Conservation (phyloP, 257 asterid species). For the Fraxinus anomala region DNA sequence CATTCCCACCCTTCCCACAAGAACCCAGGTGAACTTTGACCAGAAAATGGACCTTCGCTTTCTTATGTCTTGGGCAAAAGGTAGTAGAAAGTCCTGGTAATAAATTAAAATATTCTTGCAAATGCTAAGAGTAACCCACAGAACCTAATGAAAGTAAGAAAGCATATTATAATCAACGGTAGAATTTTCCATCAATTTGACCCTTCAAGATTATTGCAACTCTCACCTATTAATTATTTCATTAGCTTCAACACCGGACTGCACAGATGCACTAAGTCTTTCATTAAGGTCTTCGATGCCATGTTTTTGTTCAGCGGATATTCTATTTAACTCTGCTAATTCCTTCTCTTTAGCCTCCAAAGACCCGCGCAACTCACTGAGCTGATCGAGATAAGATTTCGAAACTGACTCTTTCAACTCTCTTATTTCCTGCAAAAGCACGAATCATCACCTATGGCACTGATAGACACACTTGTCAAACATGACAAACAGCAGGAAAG, state of each 20-base stretch:
- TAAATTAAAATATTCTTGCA: constrained; percentile 14
- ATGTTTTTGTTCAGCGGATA: constrained; percentile 77
- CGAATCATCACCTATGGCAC: constrained; percentile 2
- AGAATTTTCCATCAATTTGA: constrained; percentile 17
- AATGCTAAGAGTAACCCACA: constrained; percentile 2
- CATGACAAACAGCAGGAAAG: constrained; percentile 7
- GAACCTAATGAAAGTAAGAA: constrained; percentile 11
- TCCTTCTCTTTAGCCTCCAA: constrained; percentile 74
- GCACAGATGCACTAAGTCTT: constrained; percentile 74
- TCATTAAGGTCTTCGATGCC: constrained; percentile 71
- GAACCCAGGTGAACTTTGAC: constrained; percentile 7
- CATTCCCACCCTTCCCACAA: constrained; percentile 1
- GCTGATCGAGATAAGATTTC: constrained; percentile 61
- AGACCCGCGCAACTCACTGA: constrained; percentile 55
- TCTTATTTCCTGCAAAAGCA: constrained; percentile 65
- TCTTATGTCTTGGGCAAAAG: not conserved
- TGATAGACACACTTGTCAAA: constrained; percentile 15
- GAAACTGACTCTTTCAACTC: constrained; percentile 72
- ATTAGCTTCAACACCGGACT: constrained; percentile 87
- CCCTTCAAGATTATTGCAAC: constrained; percentile 15
- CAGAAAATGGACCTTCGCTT: not conserved
- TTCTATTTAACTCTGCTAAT: constrained; percentile 52
- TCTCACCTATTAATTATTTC: constrained; percentile 85
- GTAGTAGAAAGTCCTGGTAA: not conserved
- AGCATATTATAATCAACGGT: constrained; percentile 4